A percentile compares a stretch with the other conserved stretches of the same genome.
phyloP scores from a whole-genome alignment of 192 early-diverging fungal species.

The Coemansia reversa region DNA sequence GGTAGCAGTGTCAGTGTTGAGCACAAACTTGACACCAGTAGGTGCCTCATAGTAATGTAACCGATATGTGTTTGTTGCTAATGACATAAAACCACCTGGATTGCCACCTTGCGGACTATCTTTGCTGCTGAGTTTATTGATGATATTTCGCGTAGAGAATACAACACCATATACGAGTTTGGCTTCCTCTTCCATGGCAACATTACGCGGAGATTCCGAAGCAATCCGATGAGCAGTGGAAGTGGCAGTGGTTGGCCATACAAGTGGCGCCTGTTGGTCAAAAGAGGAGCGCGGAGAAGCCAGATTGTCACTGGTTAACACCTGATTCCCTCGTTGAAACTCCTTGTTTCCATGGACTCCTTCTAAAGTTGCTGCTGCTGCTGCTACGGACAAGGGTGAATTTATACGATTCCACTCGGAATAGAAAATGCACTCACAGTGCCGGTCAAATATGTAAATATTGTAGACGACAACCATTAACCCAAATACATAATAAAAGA shows the following conservation, averaged over 20 bases:
- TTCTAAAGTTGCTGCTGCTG: slow-evolving; percentile 18
- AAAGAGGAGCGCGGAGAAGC: slow-evolving; percentile 11
- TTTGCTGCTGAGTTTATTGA: slow-evolving; percentile 70
- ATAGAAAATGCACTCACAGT: slow-evolving; percentile 89
- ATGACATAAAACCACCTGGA: slow-evolving; percentile 53
- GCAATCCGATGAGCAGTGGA: slow-evolving; percentile 19
- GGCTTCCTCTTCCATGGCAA: slow-evolving; percentile 73
- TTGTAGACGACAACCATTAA: slow-evolving; percentile 67
- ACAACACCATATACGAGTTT: slow-evolving; percentile 98
- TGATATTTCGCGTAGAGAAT: slow-evolving; percentile 84
- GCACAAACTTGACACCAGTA: slow-evolving; percentile 83
- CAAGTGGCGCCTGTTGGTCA: slow-evolving; percentile 26
- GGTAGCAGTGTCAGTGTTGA: slow-evolving; percentile 75
- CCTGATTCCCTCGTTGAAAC: slow-evolving; percentile 10
- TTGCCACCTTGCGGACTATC: slow-evolving; percentile 40
- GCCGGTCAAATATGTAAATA: slow-evolving; percentile 91
- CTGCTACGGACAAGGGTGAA: slow-evolving; percentile 52
- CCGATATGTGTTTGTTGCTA: slow-evolving; percentile 80
- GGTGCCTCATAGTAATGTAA: slow-evolving; percentile 91
- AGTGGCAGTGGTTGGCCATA: slow-evolving; percentile 25
- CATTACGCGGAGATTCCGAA: slow-evolving; percentile 18
- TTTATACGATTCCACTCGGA: slow-evolving; percentile 66
- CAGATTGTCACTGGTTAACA: slow-evolving; percentile 5
- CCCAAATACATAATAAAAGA: slow-evolving; percentile 9
- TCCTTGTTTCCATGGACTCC: slow-evolving; percentile 13